Conservation (phyloP, 2,329 filamentous ascomycete genomes). For the Nigrospora oryzae region DNA sequence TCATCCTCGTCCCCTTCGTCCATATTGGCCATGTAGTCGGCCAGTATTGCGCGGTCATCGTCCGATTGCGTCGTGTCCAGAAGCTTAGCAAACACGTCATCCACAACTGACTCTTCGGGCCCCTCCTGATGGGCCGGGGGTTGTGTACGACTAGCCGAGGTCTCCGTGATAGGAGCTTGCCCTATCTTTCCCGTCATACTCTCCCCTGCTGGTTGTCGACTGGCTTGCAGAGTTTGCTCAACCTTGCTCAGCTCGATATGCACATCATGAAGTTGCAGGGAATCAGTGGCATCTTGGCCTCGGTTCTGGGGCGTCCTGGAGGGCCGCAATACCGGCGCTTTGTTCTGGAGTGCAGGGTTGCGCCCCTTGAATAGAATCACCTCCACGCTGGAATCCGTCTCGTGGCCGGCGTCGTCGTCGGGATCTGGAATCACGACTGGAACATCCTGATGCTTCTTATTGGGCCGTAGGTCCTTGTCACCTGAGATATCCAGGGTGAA, state of each 20-base stretch:
- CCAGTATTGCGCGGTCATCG: slow-evolving; percentile 48
- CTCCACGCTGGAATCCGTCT: slow-evolving; percentile 61
- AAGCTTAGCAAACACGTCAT: background rate
- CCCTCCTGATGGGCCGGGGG: background rate
- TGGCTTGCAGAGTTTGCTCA: slow-evolving; percentile 8
- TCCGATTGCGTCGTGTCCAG: slow-evolving; percentile 9
- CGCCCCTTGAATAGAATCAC: slow-evolving; percentile 60
- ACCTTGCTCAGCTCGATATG: slow-evolving; percentile 22
- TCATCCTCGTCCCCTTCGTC: slow-evolving; percentile 18
- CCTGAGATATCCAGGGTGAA: slow-evolving; percentile 11
- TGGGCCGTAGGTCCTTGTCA: slow-evolving; percentile 12
- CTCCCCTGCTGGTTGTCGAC: background rate
- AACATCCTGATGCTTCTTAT: background rate
- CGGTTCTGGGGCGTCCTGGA: background rate
- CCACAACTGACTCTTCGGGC: background rate
- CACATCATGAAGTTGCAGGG: slow-evolving; percentile 15
- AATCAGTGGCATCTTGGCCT: background rate
- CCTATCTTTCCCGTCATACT: background rate
- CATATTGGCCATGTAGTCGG: slow-evolving; percentile 67
- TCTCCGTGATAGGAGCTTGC: background rate
- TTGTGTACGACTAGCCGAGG: background rate
- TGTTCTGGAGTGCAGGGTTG: slow-evolving; percentile 14
- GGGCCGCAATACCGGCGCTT: slow-evolving; percentile 7
- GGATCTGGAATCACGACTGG: slow-evolving; percentile 8
- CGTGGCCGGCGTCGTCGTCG: slow-evolving; percentile 11